phyloP scores from a whole-genome alignment of 371 early-diverging fungal species.

The Furculomyces boomerangus region DNA sequence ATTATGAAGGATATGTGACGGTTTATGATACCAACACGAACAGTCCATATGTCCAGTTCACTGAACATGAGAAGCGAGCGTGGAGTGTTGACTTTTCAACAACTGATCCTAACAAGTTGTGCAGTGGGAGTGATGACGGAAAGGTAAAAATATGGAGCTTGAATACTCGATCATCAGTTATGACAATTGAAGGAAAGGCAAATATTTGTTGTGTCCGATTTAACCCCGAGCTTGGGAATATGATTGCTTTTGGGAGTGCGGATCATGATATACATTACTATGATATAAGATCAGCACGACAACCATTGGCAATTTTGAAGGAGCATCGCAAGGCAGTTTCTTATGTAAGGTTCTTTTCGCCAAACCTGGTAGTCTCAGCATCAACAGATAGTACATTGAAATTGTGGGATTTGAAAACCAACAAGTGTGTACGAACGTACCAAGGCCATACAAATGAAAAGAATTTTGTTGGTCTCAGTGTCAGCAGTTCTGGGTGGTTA shows the following conservation, averaged over 20 bases:
- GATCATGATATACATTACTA: conserved; percentile 79
- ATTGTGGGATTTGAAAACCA: conserved; percentile 46
- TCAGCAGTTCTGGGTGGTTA: conserved; percentile 45
- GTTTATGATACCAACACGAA: conserved; percentile 68
- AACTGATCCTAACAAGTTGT: conserved; percentile 54
- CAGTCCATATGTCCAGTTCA: conserved; percentile 31
- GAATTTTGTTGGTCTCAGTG: conserved; percentile 82
- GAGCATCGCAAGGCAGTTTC: conserved; percentile 86
- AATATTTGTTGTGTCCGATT: conserved; percentile 86
- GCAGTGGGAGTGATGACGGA: conserved; percentile 79
- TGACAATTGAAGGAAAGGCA: conserved; percentile 61
- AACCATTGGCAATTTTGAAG: conserved; percentile 45
- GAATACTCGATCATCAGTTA: conserved; percentile 38
- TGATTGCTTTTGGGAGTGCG: conserved; percentile 77
- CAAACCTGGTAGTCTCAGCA: conserved; percentile 59
- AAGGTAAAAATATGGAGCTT: conserved; percentile 83
- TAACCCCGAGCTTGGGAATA: conserved; percentile 49
- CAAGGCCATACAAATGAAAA: conserved; percentile 77
- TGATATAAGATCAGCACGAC: conserved; percentile 49
- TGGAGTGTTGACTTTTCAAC: conserved; percentile 78
- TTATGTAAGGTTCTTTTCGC: conserved; percentile 63
- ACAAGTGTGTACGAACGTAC: conserved; percentile 42
- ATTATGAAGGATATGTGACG: conserved; percentile 74
- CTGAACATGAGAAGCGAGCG: conserved; percentile 74
- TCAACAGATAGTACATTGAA: conserved; percentile 82